Evolutionary conservation across 306 rosid species (phyloP).

Genomic region (Fragaria iinumae): DNA sequence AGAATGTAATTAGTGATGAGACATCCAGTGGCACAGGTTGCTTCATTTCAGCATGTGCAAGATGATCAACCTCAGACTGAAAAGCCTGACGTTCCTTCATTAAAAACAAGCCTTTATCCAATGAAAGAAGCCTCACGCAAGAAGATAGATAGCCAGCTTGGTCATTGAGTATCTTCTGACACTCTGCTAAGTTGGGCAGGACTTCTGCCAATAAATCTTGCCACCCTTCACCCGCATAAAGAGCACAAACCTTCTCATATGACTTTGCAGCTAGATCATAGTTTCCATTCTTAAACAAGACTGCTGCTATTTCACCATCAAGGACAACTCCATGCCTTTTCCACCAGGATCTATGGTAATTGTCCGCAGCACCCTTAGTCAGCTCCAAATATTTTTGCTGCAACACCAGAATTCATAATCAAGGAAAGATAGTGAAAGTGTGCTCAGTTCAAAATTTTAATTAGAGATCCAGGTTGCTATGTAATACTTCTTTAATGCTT

Average conservation of each 20-base stretch:
- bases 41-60: slow-evolving; percentile 96
- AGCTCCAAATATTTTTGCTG: slow-evolving; percentile 92
- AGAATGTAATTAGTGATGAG: slow-evolving; percentile 88
- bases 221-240: slow-evolving; percentile 97
- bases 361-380: slow-evolving; percentile 95
- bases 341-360: slow-evolving; percentile 96
- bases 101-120: slow-evolving; percentile 81
- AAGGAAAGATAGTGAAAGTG: slow-evolving; percentile 4
- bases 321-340: slow-evolving; percentile 99
- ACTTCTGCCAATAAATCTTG: slow-evolving; percentile 91
- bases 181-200: slow-evolving; percentile 89
- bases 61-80: slow-evolving; percentile 81
- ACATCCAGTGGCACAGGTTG: slow-evolving; percentile 94
- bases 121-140: slow-evolving; percentile 93
- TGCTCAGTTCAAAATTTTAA: background rate
- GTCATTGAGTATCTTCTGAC: slow-evolving; percentile 89
- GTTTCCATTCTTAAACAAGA: slow-evolving; percentile 71
- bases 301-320: slow-evolving; percentile 97
- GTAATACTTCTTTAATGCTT: slow-evolving; percentile 1
- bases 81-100: slow-evolving; percentile 88
- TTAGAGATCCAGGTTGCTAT: background rate
- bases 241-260: slow-evolving; percentile 97
- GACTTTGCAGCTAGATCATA: slow-evolving; percentile 97
- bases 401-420: slow-evolving; percentile 26
- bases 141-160: slow-evolving; percentile 97